phyloP scores from a whole-genome alignment of 2,329 filamentous ascomycete species.

The Aspergillus luchuensis region DNA sequence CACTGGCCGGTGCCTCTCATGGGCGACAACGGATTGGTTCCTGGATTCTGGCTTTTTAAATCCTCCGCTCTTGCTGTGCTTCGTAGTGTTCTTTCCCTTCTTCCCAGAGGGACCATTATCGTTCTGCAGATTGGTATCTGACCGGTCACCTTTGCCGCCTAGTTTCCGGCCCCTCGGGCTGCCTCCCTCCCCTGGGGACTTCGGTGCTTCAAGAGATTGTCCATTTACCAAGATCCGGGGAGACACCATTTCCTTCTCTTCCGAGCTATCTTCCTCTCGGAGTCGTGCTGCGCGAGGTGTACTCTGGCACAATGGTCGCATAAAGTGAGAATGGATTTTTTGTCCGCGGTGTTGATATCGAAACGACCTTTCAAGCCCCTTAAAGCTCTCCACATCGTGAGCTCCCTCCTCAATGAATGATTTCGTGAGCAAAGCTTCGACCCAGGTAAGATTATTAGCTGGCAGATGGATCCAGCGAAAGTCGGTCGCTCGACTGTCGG shows the following conservation, averaged over 20 bases:
- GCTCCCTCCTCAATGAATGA: constrained; percentile 65
- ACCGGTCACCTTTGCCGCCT: constrained; percentile 26
- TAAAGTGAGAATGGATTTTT: constrained; percentile 62
- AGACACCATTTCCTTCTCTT: constrained; percentile 21
- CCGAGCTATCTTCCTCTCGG: constrained; percentile 37
- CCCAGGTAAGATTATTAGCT: constrained; percentile 60
- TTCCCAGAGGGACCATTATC: constrained; percentile 29
- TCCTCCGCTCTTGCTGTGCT: constrained; percentile 29
- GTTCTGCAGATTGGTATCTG: constrained; percentile 29
- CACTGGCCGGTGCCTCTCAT: constrained; percentile 34
- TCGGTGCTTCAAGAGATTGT: constrained; percentile 18
- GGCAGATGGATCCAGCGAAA: constrained; percentile 59
- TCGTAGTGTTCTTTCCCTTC: constrained; percentile 31
- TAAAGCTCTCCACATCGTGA: constrained; percentile 65
- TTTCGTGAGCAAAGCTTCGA: constrained; percentile 65
- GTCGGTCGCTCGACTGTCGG: constrained; percentile 50
- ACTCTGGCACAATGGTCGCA: constrained; percentile 61
- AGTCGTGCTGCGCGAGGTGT: constrained; percentile 40
- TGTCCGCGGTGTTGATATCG: constrained; percentile 63
- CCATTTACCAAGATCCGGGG: constrained; percentile 28
- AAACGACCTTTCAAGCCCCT: constrained; percentile 63
- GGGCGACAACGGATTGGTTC: constrained; percentile 37
- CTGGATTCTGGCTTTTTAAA: constrained; percentile 30
- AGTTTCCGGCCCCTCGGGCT: constrained; percentile 26
- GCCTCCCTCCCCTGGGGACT: constrained; percentile 11